Base-by-base conservation (phyloP, 2,329 filamentous ascomycete genomes). In the Cadophora malorum region DNA sequence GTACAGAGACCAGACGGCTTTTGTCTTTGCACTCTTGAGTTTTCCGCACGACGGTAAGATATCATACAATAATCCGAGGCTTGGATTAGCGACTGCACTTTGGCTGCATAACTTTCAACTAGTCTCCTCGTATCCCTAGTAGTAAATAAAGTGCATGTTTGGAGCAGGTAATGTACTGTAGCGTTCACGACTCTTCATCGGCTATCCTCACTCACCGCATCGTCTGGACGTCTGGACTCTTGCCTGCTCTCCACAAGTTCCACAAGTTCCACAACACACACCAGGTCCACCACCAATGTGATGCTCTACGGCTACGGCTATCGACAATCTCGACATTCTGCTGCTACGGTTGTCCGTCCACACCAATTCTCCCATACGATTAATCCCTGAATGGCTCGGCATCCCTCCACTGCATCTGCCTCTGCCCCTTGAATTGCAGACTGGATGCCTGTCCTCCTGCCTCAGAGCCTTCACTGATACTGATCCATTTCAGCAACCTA, bases 131-230 rank as follows among this genome's bases (percentile, higher is more conserved):
- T 58, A 35, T 58, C n/a, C 31, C 10, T 16, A 25, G 52, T 21
- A 49, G 16, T 55, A 55, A 53, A 28, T 31, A 16, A 28, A 28
- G 49, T 53, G 50, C 23, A 14, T 10, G 23, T 53, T 53, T 28
- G 12, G 23, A 53, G 23, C 23, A 52, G 7, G 9, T 28, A 28
- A 3, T 28, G 28, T 28, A 28, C 28, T 28, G 28, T 28, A 38
- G 35, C 35, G 8, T 38, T 38, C 35, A 38, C 35, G 41, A 45
- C 41, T 45, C 28, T 45, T 16, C 41, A 45, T 53, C 23, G 50
- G 50, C 50, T 53, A 53, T 53, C 50, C 50, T 53, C 28, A 55
- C 28, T 55, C 52, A 55, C 52, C 52, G 52, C 52, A 53, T 53
- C 50, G 52, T 55, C 25, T 33, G 28, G 52, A 33, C 52, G 14